Conservation (phyloP, 805 yeast genomes). For the Debaryomyces maramus region DNA sequence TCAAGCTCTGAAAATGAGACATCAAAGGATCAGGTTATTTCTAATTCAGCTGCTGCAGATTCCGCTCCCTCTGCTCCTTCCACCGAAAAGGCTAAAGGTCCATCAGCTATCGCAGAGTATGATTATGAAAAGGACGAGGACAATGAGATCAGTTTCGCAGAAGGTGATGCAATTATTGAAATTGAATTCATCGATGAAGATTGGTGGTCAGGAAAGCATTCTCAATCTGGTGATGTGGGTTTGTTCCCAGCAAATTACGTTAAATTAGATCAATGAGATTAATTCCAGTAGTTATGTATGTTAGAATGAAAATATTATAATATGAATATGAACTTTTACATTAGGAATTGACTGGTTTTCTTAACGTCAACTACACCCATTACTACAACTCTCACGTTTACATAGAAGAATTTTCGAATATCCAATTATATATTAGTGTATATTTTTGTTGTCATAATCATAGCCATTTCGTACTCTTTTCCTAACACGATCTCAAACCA, state of each 20-base stretch:
- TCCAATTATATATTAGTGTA: too few species aligned
- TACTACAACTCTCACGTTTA: too few species aligned
- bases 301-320: too few species aligned
- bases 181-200: conserved; percentile 90
- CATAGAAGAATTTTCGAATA: too few species aligned
- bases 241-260: conserved; percentile 94
- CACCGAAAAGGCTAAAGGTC: conserved; percentile 17
- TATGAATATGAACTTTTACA: too few species aligned
- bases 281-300: too few species aligned
- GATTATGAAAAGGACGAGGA: conserved; percentile 91
- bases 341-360: too few species aligned
- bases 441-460: too few species aligned
- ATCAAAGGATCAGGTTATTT: conserved; percentile 4
- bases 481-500: too few species aligned
- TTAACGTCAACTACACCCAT: too few species aligned
- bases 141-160: conserved; percentile 82
- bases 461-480: too few species aligned
- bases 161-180: conserved; percentile 77
- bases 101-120: conserved; percentile 64
- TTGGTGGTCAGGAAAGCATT: conserved; percentile 92
- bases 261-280: conserved; percentile 19
- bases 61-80: conserved; percentile 11
- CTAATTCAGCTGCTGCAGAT: conserved; percentile 14
- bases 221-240: conserved; percentile 68
- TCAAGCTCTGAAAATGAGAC: conserved; percentile 17